These are phyloP conservation scores for Cucumis hystrix DNA, from an alignment of 306 rosid genomes.

Conservation along the genomic window DNA sequence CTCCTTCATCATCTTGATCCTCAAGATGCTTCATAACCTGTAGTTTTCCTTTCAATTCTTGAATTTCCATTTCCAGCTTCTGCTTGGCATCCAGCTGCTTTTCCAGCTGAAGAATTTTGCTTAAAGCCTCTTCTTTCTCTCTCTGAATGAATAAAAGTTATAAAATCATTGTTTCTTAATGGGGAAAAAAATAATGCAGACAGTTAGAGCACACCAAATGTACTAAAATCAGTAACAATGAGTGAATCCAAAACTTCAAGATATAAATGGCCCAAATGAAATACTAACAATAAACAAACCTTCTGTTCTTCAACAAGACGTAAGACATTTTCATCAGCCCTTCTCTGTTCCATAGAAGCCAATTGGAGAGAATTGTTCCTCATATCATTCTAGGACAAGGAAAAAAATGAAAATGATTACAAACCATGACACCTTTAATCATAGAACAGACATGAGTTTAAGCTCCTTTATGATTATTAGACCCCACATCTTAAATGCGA, in stretches of 20 bases:
- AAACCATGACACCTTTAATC: slow-evolving; percentile 12
- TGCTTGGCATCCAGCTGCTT: slow-evolving; percentile 85
- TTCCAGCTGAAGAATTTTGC: slow-evolving; percentile 67
- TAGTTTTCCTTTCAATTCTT: slow-evolving; percentile 76
- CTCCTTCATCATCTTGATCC: slow-evolving; percentile 74
- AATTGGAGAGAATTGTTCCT: slow-evolving; percentile 59
- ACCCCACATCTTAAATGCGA: background rate
- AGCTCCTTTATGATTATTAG: background rate
- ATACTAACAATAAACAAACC: slow-evolving; percentile 29
- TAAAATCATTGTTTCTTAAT: background rate
- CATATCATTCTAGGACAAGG: slow-evolving; percentile 48
- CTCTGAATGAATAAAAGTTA: slow-evolving; percentile 26
- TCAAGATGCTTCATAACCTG: slow-evolving; percentile 95
- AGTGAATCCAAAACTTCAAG: too few relatives aligned
- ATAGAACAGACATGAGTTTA: background rate
- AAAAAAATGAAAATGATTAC: background rate
- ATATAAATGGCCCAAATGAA: too few relatives aligned
- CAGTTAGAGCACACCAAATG: background rate
- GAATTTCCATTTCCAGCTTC: slow-evolving; percentile 89
- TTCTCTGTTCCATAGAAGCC: slow-evolving; percentile 81
- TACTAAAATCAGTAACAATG: background rate
- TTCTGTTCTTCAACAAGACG: slow-evolving; percentile 84
- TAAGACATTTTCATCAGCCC: slow-evolving; percentile 63
- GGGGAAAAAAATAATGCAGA: background rate
- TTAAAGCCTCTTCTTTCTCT: slow-evolving; percentile 76